Conservation (phyloP, 805 yeast genomes). For the Suhomyces sp. region DNA sequence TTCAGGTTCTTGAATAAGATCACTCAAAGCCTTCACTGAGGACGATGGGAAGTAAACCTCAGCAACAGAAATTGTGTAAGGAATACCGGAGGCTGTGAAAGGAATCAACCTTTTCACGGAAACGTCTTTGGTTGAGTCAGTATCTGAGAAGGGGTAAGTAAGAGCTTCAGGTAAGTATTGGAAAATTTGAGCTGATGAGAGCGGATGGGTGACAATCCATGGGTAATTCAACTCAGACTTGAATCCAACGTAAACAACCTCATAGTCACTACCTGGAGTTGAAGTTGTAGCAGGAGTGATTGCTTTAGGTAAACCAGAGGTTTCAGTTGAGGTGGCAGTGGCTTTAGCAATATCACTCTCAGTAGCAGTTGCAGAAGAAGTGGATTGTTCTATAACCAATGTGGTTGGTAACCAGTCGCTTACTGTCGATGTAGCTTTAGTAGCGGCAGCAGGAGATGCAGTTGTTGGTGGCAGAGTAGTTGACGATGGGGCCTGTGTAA, state of each 20-base stretch:
- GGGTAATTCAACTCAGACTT: slow-evolving; percentile 76
- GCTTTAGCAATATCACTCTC: slow-evolving; percentile 13
- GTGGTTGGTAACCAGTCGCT: slow-evolving; percentile 37
- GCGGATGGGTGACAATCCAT: slow-evolving; percentile 68
- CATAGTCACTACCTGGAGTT: slow-evolving; percentile 44
- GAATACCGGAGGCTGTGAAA: slow-evolving; percentile 48
- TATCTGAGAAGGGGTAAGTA: slow-evolving; percentile 52
- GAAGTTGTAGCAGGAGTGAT: slow-evolving; percentile 65
- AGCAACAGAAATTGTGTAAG: slow-evolving; percentile 83
- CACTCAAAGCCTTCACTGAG: slow-evolving; percentile 48
- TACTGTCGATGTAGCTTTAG: slow-evolving; percentile 9
- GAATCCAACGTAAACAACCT: slow-evolving; percentile 73
- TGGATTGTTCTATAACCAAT: slow-evolving; percentile 23
- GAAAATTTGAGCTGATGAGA: slow-evolving; percentile 81
- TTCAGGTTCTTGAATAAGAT: slow-evolving; percentile 44
- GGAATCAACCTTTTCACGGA: slow-evolving; percentile 74
- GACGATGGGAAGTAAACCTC: slow-evolving; percentile 73
- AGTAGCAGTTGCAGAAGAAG: slow-evolving; percentile 13
- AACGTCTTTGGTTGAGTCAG: slow-evolving; percentile 36
- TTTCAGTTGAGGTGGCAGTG: slow-evolving; percentile 29
- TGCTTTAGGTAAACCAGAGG: slow-evolving; percentile 67
- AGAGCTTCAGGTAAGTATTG: slow-evolving; percentile 78
- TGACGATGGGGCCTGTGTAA: slow-evolving; percentile 6
- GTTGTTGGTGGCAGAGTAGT: slow-evolving; percentile 6
- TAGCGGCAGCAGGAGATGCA: slow-evolving; percentile 7